Evolutionary conservation across 2,329 filamentous ascomycete genomes (phyloP).

Genomic region (Neocatenulostroma microsporum): DNA sequence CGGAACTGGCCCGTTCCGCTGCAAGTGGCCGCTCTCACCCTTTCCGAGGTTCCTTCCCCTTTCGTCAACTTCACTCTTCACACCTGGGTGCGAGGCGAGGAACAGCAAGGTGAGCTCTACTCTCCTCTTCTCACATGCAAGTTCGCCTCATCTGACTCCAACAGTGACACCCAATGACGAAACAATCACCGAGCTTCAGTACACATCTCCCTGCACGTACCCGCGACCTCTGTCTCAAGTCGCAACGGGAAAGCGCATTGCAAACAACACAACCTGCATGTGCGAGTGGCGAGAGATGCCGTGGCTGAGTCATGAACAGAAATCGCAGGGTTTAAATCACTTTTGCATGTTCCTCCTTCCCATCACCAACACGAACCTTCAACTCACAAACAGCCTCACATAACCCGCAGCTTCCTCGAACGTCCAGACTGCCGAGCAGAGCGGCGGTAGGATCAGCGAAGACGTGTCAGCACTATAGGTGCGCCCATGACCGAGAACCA

Average conservation of each 20-base stretch:
- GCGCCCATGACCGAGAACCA: constrained; percentile 20
- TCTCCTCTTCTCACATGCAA: neutral
- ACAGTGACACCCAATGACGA: constrained; percentile 11
- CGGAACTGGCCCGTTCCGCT: too few species aligned
- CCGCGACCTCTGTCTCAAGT: constrained; percentile 10
- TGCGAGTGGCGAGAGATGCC: constrained; percentile 8
- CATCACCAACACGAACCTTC: constrained; percentile 9
- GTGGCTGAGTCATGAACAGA: constrained; percentile 28
- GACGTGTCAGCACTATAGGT: constrained; percentile 19
- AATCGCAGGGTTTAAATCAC: constrained; percentile 19
- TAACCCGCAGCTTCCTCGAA: constrained; percentile 4
- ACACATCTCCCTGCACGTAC: constrained; percentile 17
- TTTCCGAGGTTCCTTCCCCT: too few species aligned
- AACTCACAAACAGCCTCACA: constrained; percentile 9
- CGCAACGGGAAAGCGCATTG: neutral
- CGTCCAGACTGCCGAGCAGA: constrained; percentile 7
- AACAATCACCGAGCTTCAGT: constrained; percentile 21
- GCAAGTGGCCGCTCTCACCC: too few species aligned
- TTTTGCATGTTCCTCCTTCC: constrained; percentile 8
- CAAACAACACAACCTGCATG: constrained; percentile 5
- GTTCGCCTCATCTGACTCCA: constrained; percentile 1
- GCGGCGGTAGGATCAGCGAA: constrained; percentile 2
- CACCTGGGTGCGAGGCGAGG: neutral
- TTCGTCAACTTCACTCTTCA: neutral
- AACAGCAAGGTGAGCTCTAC: constrained; percentile 1